phyloP scores from a whole-genome alignment of 78 protist species.

The Corallochytrium limacisporum region DNA sequence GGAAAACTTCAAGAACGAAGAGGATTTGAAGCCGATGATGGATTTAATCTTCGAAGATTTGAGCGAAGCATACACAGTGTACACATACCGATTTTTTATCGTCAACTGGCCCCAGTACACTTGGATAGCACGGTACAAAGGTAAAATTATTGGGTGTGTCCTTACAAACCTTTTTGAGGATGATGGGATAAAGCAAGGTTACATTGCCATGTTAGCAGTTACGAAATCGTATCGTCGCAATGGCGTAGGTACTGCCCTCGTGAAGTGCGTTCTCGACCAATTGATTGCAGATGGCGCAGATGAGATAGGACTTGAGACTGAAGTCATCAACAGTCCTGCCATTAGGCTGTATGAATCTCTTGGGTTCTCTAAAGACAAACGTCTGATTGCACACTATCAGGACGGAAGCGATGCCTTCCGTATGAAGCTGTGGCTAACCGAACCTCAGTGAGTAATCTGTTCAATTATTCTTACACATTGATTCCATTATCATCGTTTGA shows the following conservation, averaged over 20 bases:
- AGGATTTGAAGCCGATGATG: background rate
- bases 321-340: conserved; percentile 57
- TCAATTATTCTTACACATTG: too few relatives aligned
- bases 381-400: conserved; percentile 53
- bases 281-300: background rate
- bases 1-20: conserved; percentile 2
- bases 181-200: conserved; percentile 33
- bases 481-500: too few relatives aligned
- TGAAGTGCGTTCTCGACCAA: background rate
- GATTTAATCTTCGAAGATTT: conserved; percentile 33
- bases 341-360: conserved; percentile 59
- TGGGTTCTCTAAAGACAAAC: conserved; percentile 70
- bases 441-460: too few relatives aligned
- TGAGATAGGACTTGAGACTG: conserved; percentile 62
- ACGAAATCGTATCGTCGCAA: conserved; percentile 32
- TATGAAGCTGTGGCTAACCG: conserved; percentile 35
- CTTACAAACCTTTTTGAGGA: conserved; percentile 9
- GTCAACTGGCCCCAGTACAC: conserved; percentile 53
- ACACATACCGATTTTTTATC: conserved; percentile 84
- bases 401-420: conserved; percentile 34
- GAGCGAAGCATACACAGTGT: conserved; percentile 88
- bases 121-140: background rate
- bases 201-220: conserved; percentile 78
- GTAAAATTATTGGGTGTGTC: conserved; percentile 4
- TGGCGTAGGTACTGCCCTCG: conserved; percentile 27